Percentiles rank a stretch among this genome's conserved stretches.
These are phyloP conservation scores for Beauveria rudraprayagi DNA, from an alignment of 2,329 filamentous ascomycete species.

Conservation along the genomic window DNA sequence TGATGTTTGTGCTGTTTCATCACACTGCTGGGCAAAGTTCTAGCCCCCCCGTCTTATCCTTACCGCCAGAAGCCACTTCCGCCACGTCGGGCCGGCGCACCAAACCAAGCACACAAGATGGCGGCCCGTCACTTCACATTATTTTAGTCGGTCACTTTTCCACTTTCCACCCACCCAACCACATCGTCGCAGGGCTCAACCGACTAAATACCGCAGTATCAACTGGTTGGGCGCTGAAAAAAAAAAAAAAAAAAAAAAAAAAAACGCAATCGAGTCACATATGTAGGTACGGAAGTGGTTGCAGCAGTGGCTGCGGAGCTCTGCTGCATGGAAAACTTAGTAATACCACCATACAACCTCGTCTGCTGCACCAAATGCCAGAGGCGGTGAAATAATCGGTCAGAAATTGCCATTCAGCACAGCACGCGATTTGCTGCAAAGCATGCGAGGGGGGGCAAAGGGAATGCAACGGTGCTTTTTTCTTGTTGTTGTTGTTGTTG, in stretches of 20 bases:
- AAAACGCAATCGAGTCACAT: not conserved
- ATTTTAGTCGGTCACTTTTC: too few species aligned
- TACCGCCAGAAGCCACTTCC: conserved; percentile 6
- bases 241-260: not conserved
- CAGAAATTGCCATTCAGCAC: not conserved
- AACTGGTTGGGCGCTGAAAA: not conserved
- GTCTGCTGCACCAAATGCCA: not conserved
- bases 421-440: too few species aligned
- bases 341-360: not conserved
- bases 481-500: too few species aligned
- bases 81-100: not conserved
- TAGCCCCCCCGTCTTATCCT: not conserved
- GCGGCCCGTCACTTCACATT: not conserved
- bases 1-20: not conserved
- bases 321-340: not conserved
- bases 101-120: not conserved
- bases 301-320: not conserved
- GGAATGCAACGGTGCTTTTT: too few species aligned
- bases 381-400: conserved; percentile 4
- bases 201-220: not conserved
- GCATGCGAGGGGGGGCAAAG: too few species aligned
- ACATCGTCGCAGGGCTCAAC: not conserved
- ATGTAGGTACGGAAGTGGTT: not conserved
- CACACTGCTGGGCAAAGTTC: not conserved
- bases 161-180: not conserved